phyloP scores from a whole-genome alignment of 768 basidiomycete species.

The Pisolithus marmoratus region DNA sequence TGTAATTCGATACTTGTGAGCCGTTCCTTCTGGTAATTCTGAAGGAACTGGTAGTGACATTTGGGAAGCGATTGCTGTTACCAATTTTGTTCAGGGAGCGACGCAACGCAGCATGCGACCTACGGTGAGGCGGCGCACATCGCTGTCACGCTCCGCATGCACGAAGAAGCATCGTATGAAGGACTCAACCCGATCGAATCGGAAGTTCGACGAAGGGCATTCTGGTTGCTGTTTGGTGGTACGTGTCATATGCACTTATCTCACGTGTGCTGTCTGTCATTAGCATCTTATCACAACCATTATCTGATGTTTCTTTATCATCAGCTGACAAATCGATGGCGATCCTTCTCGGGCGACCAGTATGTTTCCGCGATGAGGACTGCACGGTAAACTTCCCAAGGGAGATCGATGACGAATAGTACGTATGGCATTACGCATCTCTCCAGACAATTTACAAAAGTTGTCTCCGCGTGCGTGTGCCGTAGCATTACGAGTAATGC shows the following conservation, averaged over 20 bases:
- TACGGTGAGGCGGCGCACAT: slow-evolving; percentile 86
- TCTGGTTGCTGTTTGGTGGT: slow-evolving; percentile 91
- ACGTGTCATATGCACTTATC: slow-evolving; percentile 18
- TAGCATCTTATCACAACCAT: too few species aligned
- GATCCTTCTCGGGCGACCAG: slow-evolving; percentile 76
- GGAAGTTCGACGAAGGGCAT: slow-evolving; percentile 78
- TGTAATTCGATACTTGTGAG: slow-evolving; percentile 85
- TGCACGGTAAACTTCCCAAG: slow-evolving; percentile 86
- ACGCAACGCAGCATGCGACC: slow-evolving; percentile 81
- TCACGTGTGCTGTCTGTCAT: background rate
- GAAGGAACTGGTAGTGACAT: background rate
- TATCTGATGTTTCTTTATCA: slow-evolving; percentile 1
- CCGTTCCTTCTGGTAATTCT: slow-evolving; percentile 10
- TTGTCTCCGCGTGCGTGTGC: background rate
- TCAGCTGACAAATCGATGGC: slow-evolving; percentile 88
- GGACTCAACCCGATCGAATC: slow-evolving; percentile 82
- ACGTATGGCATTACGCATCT: slow-evolving; percentile 29
- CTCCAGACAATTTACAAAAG: slow-evolving; percentile 12
- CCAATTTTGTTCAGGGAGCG: slow-evolving; percentile 85
- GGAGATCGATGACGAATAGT: slow-evolving; percentile 89
- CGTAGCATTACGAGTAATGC: slow-evolving; percentile 75
- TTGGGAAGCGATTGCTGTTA: slow-evolving; percentile 67
- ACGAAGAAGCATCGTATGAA: slow-evolving; percentile 81
- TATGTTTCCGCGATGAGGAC: slow-evolving; percentile 85
- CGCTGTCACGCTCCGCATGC: slow-evolving; percentile 76